Evolutionary conservation across 495 filamentous ascomycete genomes (phyloP).

Genomic region (Neurospora tetrasperma): DNA sequence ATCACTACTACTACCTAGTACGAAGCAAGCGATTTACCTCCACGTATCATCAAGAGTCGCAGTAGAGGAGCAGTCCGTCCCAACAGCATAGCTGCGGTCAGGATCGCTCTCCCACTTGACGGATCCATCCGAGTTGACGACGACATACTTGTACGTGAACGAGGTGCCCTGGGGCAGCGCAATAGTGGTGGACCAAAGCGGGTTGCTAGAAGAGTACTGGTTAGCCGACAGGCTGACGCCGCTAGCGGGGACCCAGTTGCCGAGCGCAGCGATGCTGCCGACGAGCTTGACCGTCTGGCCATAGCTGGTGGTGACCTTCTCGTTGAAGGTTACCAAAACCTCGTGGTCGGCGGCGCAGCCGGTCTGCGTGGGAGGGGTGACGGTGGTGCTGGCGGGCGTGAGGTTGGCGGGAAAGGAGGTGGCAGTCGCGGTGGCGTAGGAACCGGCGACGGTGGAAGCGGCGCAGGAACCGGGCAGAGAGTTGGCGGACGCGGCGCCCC

Average conservation of each 20-base stretch:
- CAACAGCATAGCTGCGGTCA: conserved; percentile 49
- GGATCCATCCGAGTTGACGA: conserved; percentile 40
- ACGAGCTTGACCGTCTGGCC: conserved; percentile 52
- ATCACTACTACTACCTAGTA: no score
- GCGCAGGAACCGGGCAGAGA: conserved; percentile 46
- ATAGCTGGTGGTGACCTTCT: conserved; percentile 40
- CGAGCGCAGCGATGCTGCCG: conserved; percentile 45
- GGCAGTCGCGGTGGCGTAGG: conserved; percentile 46
- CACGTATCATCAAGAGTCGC: conserved; percentile 30
- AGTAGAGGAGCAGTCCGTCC: conserved; percentile 32
- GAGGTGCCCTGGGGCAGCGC: conserved; percentile 39
- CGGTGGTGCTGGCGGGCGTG: conserved; percentile 34
- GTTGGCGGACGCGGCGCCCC: conserved; percentile 33
- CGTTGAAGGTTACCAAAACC: conserved; percentile 51
- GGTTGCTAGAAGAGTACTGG: conserved; percentile 44
- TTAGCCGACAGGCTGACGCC: conserved; percentile 43
- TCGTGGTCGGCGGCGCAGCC: conserved; percentile 34
- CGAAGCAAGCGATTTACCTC: conserved; percentile 10
- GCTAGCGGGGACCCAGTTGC: conserved; percentile 42
- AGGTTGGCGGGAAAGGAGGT: conserved; percentile 47
- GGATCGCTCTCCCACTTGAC: conserved; percentile 56
- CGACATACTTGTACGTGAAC: conserved; percentile 63
- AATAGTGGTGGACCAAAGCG: conserved; percentile 47
- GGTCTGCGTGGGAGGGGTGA: conserved; percentile 24
- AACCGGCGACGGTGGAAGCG: conserved; percentile 42